Evolutionary conservation across 2,329 filamentous ascomycete species (phyloP).

Genomic region (Fonsecaea pugnacius): DNA sequence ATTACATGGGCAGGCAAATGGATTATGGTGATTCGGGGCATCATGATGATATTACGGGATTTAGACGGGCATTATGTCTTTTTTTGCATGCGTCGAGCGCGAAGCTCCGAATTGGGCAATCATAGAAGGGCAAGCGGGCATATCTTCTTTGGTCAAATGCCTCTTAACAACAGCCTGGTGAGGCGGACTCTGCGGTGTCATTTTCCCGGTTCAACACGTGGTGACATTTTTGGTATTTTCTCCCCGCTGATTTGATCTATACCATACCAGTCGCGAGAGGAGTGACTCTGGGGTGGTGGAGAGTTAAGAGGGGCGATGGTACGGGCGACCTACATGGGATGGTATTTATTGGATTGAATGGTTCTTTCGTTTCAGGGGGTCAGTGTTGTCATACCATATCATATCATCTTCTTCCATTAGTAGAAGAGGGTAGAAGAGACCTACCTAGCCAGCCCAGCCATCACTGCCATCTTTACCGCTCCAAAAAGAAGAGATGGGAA

Average conservation of each 20-base stretch:
- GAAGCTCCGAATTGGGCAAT: background rate
- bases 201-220: background rate
- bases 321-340: background rate
- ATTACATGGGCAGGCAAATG: background rate
- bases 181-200: background rate
- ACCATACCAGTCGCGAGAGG: background rate
- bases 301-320: background rate
- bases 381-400: no score
- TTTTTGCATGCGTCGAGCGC: background rate
- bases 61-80: background rate
- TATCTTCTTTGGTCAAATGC: background rate
- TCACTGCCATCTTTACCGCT: no score
- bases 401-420: no score
- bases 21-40: background rate
- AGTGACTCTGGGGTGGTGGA: background rate
- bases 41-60: background rate
- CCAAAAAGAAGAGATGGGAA: no score
- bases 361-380: no score
- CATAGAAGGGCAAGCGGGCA: slow-evolving; percentile 4
- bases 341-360: no score
- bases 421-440: no score
- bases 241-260: background rate
- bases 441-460: no score
- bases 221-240: background rate
- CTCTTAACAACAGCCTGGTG: background rate